Conservation (phyloP, 2,329 filamentous ascomycete species). For the Ascochyta clinopodiicola region DNA sequence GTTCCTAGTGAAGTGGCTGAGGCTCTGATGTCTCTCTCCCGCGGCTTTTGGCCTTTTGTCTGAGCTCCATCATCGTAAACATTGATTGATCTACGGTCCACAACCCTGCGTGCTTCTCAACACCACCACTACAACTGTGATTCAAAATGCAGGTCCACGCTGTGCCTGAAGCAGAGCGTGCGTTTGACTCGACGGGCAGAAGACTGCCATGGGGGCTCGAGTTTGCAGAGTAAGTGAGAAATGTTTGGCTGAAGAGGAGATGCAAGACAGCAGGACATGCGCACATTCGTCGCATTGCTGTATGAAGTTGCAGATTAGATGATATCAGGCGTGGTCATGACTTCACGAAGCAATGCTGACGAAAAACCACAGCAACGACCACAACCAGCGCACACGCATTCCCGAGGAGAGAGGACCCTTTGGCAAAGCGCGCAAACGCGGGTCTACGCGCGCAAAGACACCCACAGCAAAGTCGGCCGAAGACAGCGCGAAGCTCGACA, state of each 20-base stretch:
- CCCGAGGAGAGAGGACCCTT: conserved; percentile 69
- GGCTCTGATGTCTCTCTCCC: conserved; percentile 36
- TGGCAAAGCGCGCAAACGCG: conserved; percentile 58
- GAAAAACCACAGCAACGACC: conserved; percentile 37
- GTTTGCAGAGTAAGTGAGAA: conserved; percentile 62
- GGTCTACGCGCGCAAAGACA: conserved; percentile 60
- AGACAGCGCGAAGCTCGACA: conserved; percentile 57
- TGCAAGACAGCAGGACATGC: neutral
- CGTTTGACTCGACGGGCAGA: conserved; percentile 64
- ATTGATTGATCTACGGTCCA: neutral
- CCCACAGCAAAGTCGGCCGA: conserved; percentile 66
- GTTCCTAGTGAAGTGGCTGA: conserved; percentile 21
- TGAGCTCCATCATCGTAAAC: conserved; percentile 28
- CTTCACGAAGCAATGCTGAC: neutral
- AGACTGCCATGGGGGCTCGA: conserved; percentile 69
- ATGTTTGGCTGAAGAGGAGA: neutral
- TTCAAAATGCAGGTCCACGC: conserved; percentile 68
- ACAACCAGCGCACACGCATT: conserved; percentile 57
- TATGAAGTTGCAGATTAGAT: neutral
- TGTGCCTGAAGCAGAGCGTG: conserved; percentile 68
- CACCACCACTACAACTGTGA: conserved; percentile 5
- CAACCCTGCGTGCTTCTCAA: conserved; percentile 3
- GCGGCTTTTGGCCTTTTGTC: conserved; percentile 24
- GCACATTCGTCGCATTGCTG: neutral
- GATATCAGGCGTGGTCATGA: neutral